These are phyloP conservation scores for Trichoderma gracile DNA, from an alignment of 2,329 filamentous ascomycete genomes.

Conservation along the genomic window DNA sequence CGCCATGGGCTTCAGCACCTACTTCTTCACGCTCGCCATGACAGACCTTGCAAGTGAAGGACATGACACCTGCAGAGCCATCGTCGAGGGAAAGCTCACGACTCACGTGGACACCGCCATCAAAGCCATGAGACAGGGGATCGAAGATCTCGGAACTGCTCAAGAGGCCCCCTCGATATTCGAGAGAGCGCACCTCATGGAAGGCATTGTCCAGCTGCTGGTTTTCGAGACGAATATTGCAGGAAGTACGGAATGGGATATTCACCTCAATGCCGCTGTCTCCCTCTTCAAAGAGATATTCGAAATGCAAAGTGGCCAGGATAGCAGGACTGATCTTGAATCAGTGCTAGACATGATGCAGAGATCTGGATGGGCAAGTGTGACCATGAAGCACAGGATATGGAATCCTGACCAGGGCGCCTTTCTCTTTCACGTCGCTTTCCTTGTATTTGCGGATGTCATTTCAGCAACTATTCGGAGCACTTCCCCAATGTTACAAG, in stretches of 20 bases:
- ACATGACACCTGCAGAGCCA: not conserved
- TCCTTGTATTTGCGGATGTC: constrained; percentile 36
- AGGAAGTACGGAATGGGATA: constrained; percentile 38
- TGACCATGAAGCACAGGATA: constrained; percentile 28
- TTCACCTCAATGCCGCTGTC: constrained; percentile 5
- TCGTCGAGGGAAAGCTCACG: not conserved
- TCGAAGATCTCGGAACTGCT: not conserved
- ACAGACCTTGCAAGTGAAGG: constrained; percentile 25
- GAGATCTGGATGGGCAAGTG: not conserved
- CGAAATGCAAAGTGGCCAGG: not conserved
- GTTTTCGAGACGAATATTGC: constrained; percentile 45
- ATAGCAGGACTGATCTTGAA: not conserved
- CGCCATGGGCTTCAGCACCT: constrained; percentile 50
- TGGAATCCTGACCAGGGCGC: constrained; percentile 41
- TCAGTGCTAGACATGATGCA: not conserved
- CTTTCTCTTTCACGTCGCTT: constrained; percentile 40
- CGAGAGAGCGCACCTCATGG: constrained; percentile 37
- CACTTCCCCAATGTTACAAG: not conserved
- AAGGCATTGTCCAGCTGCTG: constrained; percentile 47
- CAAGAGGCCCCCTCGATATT: not conserved
- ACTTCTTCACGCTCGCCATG: constrained; percentile 48
- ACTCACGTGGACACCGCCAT: constrained; percentile 14
- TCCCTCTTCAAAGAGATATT: constrained; percentile 16
- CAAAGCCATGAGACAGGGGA: not conserved
- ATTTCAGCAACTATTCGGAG: constrained; percentile 17